phyloP scores from a whole-genome alignment of 2,329 filamentous ascomycete genomes.

The Fusarium papillatum region DNA sequence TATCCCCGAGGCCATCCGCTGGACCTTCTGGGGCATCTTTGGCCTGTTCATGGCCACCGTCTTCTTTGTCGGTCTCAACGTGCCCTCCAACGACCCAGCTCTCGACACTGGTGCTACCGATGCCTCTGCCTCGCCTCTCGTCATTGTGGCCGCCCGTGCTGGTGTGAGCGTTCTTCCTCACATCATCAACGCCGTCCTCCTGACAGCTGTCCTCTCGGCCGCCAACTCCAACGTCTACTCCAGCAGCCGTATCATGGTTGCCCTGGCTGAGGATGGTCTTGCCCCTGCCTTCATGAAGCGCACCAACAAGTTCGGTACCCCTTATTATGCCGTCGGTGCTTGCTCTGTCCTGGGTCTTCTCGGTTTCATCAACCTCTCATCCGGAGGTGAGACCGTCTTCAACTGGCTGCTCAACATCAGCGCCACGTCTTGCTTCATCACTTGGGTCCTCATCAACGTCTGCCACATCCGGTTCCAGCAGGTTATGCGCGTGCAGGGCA shows the following conservation, averaged over 20 bases:
- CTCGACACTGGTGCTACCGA: conserved; percentile 67
- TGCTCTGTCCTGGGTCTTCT: conserved; percentile 71
- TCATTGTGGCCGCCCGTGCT: conserved; percentile 71
- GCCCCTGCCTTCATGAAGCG: conserved; percentile 71
- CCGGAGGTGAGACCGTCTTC: conserved; percentile 72
- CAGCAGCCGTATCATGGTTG: conserved; percentile 76
- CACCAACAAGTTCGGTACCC: conserved; percentile 74
- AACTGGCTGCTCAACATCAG: conserved; percentile 81
- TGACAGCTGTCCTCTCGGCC: conserved; percentile 84
- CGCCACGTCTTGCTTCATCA: conserved; percentile 77
- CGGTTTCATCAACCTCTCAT: conserved; percentile 76
- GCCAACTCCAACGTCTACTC: conserved; percentile 85
- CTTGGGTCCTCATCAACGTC: conserved; percentile 75
- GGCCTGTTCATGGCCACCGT: conserved; percentile 74
- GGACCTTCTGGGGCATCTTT: conserved; percentile 83
- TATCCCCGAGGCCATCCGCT: conserved; percentile 79
- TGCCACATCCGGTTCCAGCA: conserved; percentile 77
- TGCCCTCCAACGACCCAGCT: conserved; percentile 71
- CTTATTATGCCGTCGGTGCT: conserved; percentile 70
- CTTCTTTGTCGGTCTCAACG: conserved; percentile 80
- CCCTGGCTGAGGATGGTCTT: conserved; percentile 73
- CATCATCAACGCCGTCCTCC: conserved; percentile 83
- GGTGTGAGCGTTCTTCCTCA: conserved; percentile 74
- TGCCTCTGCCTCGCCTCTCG: conserved; percentile 75
- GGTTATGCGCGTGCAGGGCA: conserved; percentile 67